Conservation (phyloP, 2,329 filamentous ascomycete genomes). For the Fusarium stilboides region DNA sequence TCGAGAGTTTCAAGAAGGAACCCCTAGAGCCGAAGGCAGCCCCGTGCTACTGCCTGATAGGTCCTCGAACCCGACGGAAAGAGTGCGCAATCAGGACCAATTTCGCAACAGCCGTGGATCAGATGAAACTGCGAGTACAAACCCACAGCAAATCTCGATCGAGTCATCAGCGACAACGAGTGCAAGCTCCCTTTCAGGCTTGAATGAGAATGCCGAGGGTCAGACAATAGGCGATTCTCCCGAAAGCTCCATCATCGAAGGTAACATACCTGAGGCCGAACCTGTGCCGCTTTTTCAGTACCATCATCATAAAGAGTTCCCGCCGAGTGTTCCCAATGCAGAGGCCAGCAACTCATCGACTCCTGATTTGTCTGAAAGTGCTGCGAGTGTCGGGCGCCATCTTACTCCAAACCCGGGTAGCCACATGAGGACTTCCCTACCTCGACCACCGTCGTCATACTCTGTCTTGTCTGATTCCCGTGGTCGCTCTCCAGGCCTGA, state of each 20-base stretch:
- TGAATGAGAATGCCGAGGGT: constrained; percentile 64
- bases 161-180: constrained; percentile 70
- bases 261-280: constrained; percentile 58
- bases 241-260: constrained; percentile 66
- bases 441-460: constrained; percentile 82
- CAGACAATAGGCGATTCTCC: constrained; percentile 63
- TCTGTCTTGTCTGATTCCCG: constrained; percentile 80
- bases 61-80: constrained; percentile 50
- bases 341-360: constrained; percentile 64
- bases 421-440: constrained; percentile 70
- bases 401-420: constrained; percentile 72
- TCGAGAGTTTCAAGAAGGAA: constrained; percentile 28
- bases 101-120: constrained; percentile 69
- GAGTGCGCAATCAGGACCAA: constrained; percentile 54
- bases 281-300: constrained; percentile 73
- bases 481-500: constrained; percentile 71
- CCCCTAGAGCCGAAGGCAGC: constrained; percentile 14
- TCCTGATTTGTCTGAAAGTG: constrained; percentile 67
- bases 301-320: constrained; percentile 70
- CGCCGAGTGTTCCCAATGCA: constrained; percentile 60
- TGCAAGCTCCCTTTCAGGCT: constrained; percentile 68
- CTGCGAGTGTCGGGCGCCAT: constrained; percentile 70
- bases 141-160: constrained; percentile 64
- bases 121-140: constrained; percentile 65
- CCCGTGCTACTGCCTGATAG: constrained; percentile 22